These are phyloP conservation scores for Phalaenopsis hybrid DNA, from an alignment of 116 monocot genomes.

Conservation along the genomic window DNA sequence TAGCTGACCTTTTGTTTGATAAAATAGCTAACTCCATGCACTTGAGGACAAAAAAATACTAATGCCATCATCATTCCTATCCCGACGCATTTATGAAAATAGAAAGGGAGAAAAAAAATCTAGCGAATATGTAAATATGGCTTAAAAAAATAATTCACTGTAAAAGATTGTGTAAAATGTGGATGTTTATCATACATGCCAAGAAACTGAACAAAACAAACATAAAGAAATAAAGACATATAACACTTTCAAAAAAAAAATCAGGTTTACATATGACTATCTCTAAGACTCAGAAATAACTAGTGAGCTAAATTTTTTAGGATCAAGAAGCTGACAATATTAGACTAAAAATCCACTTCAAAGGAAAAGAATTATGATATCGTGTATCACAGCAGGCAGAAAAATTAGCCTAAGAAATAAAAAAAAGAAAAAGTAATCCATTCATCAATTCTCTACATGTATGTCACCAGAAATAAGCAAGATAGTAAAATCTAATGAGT, in stretches of 20 bases:
- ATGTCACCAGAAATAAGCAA: conserved; percentile 5
- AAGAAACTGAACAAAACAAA: not conserved
- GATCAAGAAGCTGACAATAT: not conserved
- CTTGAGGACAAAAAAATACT: not conserved
- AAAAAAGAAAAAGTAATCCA: not conserved
- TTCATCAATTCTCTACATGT: not conserved
- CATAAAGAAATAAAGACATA: not conserved
- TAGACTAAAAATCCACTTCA: not conserved
- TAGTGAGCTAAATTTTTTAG: not conserved
- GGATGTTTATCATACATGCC: no score
- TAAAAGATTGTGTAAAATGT: no score
- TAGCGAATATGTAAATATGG: no score
- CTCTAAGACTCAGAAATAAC: not conserved
- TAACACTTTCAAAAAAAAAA: not conserved
- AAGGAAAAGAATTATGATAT: not conserved
- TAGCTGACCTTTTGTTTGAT: not conserved
- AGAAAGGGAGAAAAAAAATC: not conserved
- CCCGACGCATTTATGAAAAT: not conserved
- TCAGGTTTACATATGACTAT: not conserved
- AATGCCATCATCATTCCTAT: not conserved
- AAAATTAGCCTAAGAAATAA: not conserved
- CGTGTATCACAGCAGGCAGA: not conserved
- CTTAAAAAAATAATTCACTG: no score
- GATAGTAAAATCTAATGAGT: not conserved
- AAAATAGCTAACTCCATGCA: not conserved